Evolutionary conservation across 805 yeast genomes (phyloP).

Genomic region (Ogataea wickerhamii): DNA sequence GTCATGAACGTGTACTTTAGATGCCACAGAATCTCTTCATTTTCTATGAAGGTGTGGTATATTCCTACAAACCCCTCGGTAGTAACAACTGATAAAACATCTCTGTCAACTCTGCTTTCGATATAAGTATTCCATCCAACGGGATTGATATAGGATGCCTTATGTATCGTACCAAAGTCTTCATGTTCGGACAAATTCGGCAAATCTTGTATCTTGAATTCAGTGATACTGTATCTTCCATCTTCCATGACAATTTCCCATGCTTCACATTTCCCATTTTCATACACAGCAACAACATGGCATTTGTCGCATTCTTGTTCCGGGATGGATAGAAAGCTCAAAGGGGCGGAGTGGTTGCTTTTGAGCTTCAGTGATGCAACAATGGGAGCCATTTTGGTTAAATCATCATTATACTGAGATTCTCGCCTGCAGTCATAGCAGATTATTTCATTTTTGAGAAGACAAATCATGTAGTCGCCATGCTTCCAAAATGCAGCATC

Average conservation of each 20-base stretch:
- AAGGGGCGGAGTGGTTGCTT: constrained; percentile 12
- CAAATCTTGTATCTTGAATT: constrained; percentile 26
- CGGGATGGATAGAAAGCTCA: constrained; percentile 36
- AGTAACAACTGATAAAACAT: constrained; percentile 59
- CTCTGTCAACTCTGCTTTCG: constrained; percentile 30
- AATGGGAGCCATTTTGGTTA: constrained; percentile 27
- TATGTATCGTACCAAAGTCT: constrained; percentile 26
- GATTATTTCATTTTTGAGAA: constrained; percentile 43
- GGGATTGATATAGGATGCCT: constrained; percentile 58
- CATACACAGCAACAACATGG: constrained; percentile 50
- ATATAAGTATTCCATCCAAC: constrained; percentile 48
- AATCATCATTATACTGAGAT: constrained; percentile 11
- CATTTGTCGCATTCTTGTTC: constrained; percentile 30
- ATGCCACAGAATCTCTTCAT: constrained; percentile 45
- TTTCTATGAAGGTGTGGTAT: constrained; percentile 39
- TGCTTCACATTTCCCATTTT: constrained; percentile 32
- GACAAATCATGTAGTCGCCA: constrained; percentile 44
- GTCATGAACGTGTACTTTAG: constrained; percentile 51
- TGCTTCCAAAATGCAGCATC: constrained; percentile 47
- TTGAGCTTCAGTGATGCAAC: constrained; percentile 10
- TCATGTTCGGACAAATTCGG: constrained; percentile 33
- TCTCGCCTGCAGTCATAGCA: constrained; percentile 58
- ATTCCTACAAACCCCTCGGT: constrained; percentile 44
- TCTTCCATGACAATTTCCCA: constrained; percentile 39
- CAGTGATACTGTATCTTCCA: constrained; percentile 28